Evolutionary conservation across 225 moss, liverwort and hornwort species (phyloP), one percentile per base, ranked within the genome.

Genomic region (Physcomitrium patens): DNA sequence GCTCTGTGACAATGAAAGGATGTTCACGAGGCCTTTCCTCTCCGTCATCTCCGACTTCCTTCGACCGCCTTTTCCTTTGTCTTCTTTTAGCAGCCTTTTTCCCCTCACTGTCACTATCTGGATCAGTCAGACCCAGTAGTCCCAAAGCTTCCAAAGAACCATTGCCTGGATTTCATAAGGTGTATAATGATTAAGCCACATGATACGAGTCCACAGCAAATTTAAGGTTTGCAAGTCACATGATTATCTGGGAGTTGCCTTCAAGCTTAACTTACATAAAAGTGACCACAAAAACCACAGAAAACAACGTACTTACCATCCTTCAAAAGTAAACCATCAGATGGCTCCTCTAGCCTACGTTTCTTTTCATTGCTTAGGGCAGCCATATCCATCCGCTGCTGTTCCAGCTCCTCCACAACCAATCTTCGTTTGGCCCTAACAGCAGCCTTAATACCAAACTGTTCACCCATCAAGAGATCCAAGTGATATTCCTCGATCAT

Each of bases 1-100:
- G 93, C 81, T 97, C 97, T 14, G 97, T 97, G 50, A 97, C 97
- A 59, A 97, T 94, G 58, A 97, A 97, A 10, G 97, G 97, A 83
- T 94, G 94, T 45, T 97, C 97, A 60, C 97, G 85, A 41, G 97
- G 97, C 83, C 97, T 88, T 69, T 94, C 97, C 62, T 97, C 96
- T 68, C 96, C 94, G 80, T 97, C 96, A 77, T 97, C 94, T 50
- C 97, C 97, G 50, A 90, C 90, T 76, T 97, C 97, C 84, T 91
- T 97, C 24, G 91, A 88, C 58, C 97, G 82, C 75, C 92, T 84
- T 78, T 94, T 89, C 80, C 94, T 91, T 68, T 91, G 94, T 57
- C 90, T 90, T 72, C 91, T 93, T 81, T 94, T 97, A 54, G 85
- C 89, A 51, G 83, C 78, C 62, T 87, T 86, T 66, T 90, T 96